Evolutionary conservation across 2,329 filamentous ascomycete genomes (phyloP), one percentile per base, ranked within the genome.

Genomic region (Erysiphe pulchra): DNA sequence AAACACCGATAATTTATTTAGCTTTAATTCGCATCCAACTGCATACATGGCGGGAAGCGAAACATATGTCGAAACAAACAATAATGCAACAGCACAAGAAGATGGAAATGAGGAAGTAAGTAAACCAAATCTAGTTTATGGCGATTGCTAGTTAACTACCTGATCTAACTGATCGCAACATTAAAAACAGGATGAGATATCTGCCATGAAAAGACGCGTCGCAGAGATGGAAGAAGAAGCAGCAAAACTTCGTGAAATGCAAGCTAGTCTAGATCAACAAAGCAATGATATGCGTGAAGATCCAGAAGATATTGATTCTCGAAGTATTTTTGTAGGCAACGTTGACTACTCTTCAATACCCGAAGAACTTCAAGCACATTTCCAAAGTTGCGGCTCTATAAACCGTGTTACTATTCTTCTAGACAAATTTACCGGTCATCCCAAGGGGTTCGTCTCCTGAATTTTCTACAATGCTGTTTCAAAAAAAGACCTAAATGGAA

Each of bases 371-470:
- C 90, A 98, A 67, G 83, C 85, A 48, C 90, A 98, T 60, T 98
- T 98, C 66, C 85, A 93, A 68, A 92, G 78, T 67, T 92, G 85
- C 57, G 90, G 90, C 49, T 84, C 81, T 53, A 98, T 98, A 68
- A 98, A 98, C 63, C 80, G 90, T 49, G 90, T 98, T 48, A 98
- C 90, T 1, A 98, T 98, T 53, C 67, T 98, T 54, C 67, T 98
- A 54, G 90, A 98, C 66, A 98, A 98, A 67, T 95, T 94, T 59
- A 93, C 86, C 11, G 90, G 90, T 51, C 86, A 95, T 68, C 90
- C 90, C n/a, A 98, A 98, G 69, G 90, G 90, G 86, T 93, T 68
- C 63, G 78, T 72, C 57, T 48, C 50, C 50, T 53, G 54, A 54
- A 52, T 53, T 34, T 34, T 34, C 32, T 34, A 34, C 32, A 34